Evolutionary conservation across 495 filamentous ascomycete genomes (phyloP).

Genomic region (Aspergillus nanangensis): DNA sequence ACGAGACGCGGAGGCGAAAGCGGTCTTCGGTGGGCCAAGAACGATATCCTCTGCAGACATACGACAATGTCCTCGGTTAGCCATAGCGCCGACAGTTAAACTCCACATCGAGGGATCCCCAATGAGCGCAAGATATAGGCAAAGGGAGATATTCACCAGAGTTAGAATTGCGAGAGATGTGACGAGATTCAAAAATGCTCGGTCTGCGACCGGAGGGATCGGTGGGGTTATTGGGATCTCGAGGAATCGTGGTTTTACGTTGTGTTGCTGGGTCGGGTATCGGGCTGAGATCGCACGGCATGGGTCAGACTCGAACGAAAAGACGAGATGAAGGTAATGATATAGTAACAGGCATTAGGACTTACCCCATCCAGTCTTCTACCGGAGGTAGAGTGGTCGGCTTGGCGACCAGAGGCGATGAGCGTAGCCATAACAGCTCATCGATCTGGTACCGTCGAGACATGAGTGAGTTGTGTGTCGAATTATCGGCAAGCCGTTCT

Average conservation of each 20-base stretch:
- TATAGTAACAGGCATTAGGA: too few species aligned
- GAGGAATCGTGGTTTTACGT: slow-evolving; percentile 40
- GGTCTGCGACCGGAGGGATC: slow-evolving; percentile 48
- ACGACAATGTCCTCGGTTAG: slow-evolving; percentile 11
- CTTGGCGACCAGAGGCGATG: slow-evolving; percentile 82
- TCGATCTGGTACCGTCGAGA: slow-evolving; percentile 71
- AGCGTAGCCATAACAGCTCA: slow-evolving; percentile 69
- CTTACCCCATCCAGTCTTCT: slow-evolving; percentile 99
- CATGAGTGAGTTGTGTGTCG: slow-evolving; percentile 35
- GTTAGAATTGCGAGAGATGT: slow-evolving; percentile 61
- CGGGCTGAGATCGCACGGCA: slow-evolving; percentile 26
- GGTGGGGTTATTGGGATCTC: slow-evolving; percentile 37
- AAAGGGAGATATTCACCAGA: slow-evolving; percentile 35
- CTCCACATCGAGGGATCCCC: background rate
- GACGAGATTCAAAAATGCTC: slow-evolving; percentile 53
- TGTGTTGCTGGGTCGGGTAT: slow-evolving; percentile 44
- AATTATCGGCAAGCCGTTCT: slow-evolving; percentile 22
- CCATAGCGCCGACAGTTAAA: slow-evolving; percentile 11
- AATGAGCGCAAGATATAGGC: background rate
- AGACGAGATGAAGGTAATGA: background rate
- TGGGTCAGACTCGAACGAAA: slow-evolving; percentile 19
- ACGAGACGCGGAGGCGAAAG: slow-evolving; percentile 78
- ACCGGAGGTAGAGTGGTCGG: slow-evolving; percentile 76
- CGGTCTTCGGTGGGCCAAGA: slow-evolving; percentile 81
- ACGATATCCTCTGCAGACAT: slow-evolving; percentile 74